Evolutionary conservation across 2,329 filamentous ascomycete genomes (phyloP).

Genomic region (Lachnellula willkommii): DNA sequence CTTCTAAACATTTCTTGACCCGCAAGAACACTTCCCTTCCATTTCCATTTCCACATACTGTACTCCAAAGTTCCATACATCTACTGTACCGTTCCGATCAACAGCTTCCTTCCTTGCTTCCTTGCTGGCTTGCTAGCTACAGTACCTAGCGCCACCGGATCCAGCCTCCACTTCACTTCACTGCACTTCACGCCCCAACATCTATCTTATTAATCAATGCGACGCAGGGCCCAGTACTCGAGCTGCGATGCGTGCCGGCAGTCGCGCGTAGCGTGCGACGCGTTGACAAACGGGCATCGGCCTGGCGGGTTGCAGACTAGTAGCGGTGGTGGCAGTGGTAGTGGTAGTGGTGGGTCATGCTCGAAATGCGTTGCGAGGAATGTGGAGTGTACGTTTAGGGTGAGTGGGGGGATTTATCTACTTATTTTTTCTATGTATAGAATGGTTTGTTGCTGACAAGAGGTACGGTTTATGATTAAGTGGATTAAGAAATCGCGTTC

Average conservation of each 20-base stretch:
- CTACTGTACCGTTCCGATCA: no score
- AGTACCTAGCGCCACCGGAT: no score
- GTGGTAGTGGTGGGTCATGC: neutral
- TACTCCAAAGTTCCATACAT: no score
- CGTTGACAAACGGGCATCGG: neutral
- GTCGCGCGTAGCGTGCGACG: neutral
- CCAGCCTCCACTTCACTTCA: no score
- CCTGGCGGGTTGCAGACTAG: neutral
- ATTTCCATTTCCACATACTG: no score
- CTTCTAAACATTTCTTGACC: no score
- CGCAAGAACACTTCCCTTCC: no score
- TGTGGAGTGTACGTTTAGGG: neutral
- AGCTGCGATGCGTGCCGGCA: neutral
- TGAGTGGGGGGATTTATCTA: neutral
- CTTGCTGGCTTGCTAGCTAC: no score
- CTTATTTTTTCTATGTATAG: no score
- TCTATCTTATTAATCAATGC: neutral
- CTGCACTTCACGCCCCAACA: no score
- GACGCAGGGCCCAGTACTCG: neutral
- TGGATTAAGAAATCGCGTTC: neutral
- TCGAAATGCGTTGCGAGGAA: neutral
- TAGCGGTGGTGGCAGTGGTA: neutral
- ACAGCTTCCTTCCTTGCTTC: no score
- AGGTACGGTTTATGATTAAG: neutral
- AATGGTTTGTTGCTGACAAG: neutral